Conservation (phyloP, 2,329 filamentous ascomycete genomes). For the Coleophoma eucalyptorum region DNA sequence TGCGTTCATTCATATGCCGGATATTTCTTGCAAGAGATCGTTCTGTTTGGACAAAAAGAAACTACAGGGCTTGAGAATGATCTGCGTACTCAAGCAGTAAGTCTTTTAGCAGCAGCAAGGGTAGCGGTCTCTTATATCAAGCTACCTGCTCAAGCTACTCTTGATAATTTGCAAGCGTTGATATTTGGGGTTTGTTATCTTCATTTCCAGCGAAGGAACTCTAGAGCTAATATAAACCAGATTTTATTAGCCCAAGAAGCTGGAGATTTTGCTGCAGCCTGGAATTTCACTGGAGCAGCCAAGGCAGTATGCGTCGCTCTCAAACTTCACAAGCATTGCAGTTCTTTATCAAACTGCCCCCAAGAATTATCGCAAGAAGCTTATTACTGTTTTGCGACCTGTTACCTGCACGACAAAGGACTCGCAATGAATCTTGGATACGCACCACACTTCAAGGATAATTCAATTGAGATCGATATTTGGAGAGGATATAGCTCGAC, state of each 20-base stretch:
- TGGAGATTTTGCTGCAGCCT: conserved; percentile 8
- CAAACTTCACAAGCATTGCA: conserved; percentile 4
- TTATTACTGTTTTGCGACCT: conserved; percentile 7
- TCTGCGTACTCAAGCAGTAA: conserved; percentile 2
- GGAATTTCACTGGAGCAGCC: conserved; percentile 3
- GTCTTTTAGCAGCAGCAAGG: conserved; percentile 3
- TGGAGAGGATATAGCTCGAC: neutral
- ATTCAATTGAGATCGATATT: conserved; percentile 6
- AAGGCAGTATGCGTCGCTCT: conserved; percentile 4
- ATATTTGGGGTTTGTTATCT: conserved; percentile 6
- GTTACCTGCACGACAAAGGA: conserved; percentile 11
- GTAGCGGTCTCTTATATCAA: neutral
- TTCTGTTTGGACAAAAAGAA: neutral
- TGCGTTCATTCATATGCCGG: conserved; percentile 8
- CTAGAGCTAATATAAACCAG: neutral
- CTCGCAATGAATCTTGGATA: conserved; percentile 11
- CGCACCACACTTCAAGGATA: conserved; percentile 4
- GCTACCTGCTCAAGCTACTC: neutral
- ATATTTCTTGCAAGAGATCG: conserved; percentile 11
- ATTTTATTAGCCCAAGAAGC: conserved; percentile 7
- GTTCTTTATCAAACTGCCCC: neutral
- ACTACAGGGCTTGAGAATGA: conserved; percentile 5
- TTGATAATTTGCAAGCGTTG: conserved; percentile 8
- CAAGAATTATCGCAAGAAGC: conserved; percentile 2
- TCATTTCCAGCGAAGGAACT: neutral